Base-by-base conservation (phyloP, 352 stramenopile genomes). In the Globisporangium solare region DNA sequence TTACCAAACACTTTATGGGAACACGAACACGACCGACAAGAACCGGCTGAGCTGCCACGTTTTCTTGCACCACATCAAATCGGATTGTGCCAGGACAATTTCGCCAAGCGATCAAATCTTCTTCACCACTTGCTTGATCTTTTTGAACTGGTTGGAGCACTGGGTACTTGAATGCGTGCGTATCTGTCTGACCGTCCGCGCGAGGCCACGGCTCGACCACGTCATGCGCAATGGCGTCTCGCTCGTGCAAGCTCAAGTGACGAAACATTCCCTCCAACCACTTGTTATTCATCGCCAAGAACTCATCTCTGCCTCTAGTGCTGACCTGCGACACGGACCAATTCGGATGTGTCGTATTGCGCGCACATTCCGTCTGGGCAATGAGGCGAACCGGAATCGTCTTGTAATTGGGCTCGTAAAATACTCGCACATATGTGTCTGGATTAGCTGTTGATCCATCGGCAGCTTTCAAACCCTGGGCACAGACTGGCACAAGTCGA, bases 341-440 rank as follows among this genome's bases (percentile, higher is more conserved):
- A 41, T 66, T 40, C 11, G 68, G 65, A 22, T 64, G 59, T 37
- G 22, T n/a, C 2, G 51, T 56, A 17, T 47, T 47, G 10, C 52
- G 39, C 24, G 59, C 65, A 32, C 55, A 66, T 42, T 71, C 66
- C 11, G 68, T 72, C 50, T 67, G 58, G 6, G 68, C 68, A 45
- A 76, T 57, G 18, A 73, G 49, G 8, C 61, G 66, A 17, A 66
- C 64, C 15, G 68, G 65, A 15, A 76, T 60, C 10, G 68, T 61
- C 41, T 76, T 76, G 60, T 63, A 76, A 35, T 74, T 67, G 5
- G 68, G 66, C 58, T 76, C 68, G 43, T 76, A 76, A 39, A 58
- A 70, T 13, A 76, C 51, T 10, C 62, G 60, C 10, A 76, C 68
- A 20, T 64, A 72, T 15, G 65, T 54, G 22, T 71, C 65, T 6